These are phyloP conservation scores for Tylopilus sp. DNA, from an alignment of 768 basidiomycete genomes.

Conservation along the genomic window DNA sequence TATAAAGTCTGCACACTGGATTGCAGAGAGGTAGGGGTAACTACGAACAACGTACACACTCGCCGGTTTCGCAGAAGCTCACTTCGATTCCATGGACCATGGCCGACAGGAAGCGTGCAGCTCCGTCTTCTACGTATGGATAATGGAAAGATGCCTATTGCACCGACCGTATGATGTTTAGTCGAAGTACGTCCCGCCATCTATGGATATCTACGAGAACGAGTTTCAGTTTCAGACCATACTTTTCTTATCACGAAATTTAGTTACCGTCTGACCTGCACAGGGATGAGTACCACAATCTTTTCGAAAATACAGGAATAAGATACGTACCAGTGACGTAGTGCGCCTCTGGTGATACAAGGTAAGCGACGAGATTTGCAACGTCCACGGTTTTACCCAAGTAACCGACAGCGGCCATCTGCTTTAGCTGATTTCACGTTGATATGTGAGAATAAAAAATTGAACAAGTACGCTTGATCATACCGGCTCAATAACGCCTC, in stretches of 20 bases:
- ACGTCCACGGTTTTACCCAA: constrained; percentile 31
- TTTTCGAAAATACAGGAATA: not conserved
- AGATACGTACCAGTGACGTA: constrained; percentile 32
- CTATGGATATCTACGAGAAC: constrained; percentile 19
- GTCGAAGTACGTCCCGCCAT: constrained; percentile 27
- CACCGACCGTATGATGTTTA: too few species aligned
- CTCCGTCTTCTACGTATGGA: too few species aligned
- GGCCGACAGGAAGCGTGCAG: too few species aligned
- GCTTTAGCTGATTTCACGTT: constrained; percentile 6
- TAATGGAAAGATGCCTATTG: too few species aligned
- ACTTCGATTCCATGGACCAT: too few species aligned
- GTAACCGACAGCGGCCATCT: constrained; percentile 17
- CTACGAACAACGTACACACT: too few species aligned
- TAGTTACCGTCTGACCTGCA: constrained; percentile 27
- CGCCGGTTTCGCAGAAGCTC: too few species aligned
- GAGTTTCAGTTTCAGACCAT: not conserved
- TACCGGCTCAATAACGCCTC: constrained; percentile 17
- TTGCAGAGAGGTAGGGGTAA: too few species aligned
- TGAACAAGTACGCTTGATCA: not conserved
- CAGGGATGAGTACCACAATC: not conserved
- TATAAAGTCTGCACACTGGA: too few species aligned
- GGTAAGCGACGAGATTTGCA: constrained; percentile 36
- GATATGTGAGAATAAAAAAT: not conserved
- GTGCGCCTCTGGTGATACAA: constrained; percentile 33
- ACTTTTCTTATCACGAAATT: not conserved